These are phyloP conservation scores for Venturia aucupariae DNA, from an alignment of 2,329 filamentous ascomycete species.

Conservation along the genomic window DNA sequence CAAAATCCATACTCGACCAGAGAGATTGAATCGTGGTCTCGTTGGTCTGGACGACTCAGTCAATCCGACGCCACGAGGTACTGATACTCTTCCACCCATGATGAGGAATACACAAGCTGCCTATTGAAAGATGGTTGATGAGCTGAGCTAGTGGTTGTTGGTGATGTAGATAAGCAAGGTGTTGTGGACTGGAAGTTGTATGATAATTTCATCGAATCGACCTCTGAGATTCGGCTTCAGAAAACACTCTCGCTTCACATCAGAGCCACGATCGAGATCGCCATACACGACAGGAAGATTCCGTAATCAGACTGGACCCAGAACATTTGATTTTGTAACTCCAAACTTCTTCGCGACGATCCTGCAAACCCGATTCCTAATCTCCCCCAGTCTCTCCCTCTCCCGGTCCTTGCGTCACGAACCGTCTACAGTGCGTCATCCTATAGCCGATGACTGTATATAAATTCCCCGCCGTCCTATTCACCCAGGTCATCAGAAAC, in stretches of 20 bases:
- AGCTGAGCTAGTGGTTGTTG: background rate
- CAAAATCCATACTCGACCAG: constrained; percentile 8
- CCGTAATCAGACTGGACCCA: background rate
- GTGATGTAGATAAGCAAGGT: background rate
- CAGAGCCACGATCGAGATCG: background rate
- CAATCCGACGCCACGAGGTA: constrained; percentile 8
- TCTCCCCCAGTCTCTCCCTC: background rate
- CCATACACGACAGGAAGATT: background rate
- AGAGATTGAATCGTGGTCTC: constrained; percentile 8
- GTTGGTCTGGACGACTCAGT: constrained; percentile 12
- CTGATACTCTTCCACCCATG: constrained; percentile 14
- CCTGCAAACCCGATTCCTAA: background rate
- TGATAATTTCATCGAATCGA: no score
- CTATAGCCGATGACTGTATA: background rate
- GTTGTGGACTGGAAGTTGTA: no score
- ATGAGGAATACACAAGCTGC: background rate
- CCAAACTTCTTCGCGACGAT: background rate
- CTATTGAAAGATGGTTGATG: background rate
- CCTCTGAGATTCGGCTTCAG: no score
- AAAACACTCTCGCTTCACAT: background rate
- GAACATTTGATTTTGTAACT: constrained; percentile 3
- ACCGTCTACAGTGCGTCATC: constrained; percentile 1
- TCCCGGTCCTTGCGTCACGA: constrained; percentile 3
- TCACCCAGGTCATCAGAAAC: background rate
- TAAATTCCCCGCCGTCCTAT: background rate